Evolutionary conservation across 2,329 filamentous ascomycete species (phyloP).

Genomic region (Phialophora chinensis): DNA sequence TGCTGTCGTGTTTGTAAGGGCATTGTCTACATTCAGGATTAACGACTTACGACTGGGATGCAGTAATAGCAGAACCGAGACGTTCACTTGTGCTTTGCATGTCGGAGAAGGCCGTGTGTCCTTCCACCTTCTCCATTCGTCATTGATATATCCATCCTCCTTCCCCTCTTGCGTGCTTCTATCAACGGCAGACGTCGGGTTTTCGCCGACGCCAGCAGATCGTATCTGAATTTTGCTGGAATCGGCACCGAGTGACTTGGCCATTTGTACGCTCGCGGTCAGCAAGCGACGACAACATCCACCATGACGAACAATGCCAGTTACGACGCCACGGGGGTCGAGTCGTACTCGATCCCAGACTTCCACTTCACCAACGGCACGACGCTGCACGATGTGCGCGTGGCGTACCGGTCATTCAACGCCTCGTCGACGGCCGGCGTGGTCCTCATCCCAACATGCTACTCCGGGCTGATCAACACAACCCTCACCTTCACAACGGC

Average conservation of each 20-base stretch:
- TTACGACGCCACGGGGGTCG: conserved; percentile 41
- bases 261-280: background rate
- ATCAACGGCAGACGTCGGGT: background rate
- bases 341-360: conserved; percentile 45
- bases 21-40: conserved; percentile 4
- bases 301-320: conserved; percentile 23
- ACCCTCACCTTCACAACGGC: conserved; percentile 56
- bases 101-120: conserved; percentile 1
- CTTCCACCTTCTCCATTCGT: background rate
- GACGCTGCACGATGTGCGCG: conserved; percentile 42
- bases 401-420: conserved; percentile 54
- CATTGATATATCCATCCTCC: background rate
- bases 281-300: background rate
- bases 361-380: conserved; percentile 50
- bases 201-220: background rate
- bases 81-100: background rate
- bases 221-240: background rate
- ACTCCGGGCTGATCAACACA: conserved; percentile 57
- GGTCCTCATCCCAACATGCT: conserved; percentile 62
- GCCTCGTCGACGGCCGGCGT: conserved; percentile 45
- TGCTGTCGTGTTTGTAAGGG: background rate
- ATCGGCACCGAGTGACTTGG: background rate
- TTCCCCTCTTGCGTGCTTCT: background rate
- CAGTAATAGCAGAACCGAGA: background rate
- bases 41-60: conserved; percentile 14